phyloP scores from a whole-genome alignment of 345 rosid species.

The Citrus inodora region DNA sequence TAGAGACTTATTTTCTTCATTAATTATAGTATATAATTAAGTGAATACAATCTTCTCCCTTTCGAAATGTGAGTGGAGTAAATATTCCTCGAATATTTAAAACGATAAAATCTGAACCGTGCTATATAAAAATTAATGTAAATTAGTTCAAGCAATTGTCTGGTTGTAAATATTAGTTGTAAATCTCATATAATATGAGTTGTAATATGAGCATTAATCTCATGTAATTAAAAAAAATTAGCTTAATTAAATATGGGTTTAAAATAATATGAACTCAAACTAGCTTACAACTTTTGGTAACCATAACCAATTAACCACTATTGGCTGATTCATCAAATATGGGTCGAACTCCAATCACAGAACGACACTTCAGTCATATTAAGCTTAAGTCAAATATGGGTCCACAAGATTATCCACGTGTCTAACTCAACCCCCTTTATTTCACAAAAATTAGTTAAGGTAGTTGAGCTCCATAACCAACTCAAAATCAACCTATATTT shows the following conservation, averaged over 20 bases:
- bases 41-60: rapidly evolving
- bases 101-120: rapidly evolving
- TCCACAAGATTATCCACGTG: conserved; percentile 3
- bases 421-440: background rate
- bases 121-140: no score
- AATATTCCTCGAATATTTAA: no score
- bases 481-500: conserved; percentile 20
- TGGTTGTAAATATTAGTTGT: no score
- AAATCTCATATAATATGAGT: no score
- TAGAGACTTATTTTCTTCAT: rapidly evolving
- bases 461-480: conserved; percentile 60
- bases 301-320: background rate
- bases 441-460: conserved; percentile 31
- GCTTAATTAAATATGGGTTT: background rate
- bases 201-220: rapidly evolving
- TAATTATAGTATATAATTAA: no score
- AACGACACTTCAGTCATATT: background rate
- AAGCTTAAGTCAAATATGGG: conserved; percentile 13
- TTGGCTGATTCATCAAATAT: background rate
- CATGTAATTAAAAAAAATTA: no score
- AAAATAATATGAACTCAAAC: background rate
- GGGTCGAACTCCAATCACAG: background rate
- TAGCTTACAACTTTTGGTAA: background rate
- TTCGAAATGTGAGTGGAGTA: no score
- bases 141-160: rapidly evolving